phyloP scores from a whole-genome alignment of 768 basidiomycete genomes.

The Amylocystis lapponica region DNA sequence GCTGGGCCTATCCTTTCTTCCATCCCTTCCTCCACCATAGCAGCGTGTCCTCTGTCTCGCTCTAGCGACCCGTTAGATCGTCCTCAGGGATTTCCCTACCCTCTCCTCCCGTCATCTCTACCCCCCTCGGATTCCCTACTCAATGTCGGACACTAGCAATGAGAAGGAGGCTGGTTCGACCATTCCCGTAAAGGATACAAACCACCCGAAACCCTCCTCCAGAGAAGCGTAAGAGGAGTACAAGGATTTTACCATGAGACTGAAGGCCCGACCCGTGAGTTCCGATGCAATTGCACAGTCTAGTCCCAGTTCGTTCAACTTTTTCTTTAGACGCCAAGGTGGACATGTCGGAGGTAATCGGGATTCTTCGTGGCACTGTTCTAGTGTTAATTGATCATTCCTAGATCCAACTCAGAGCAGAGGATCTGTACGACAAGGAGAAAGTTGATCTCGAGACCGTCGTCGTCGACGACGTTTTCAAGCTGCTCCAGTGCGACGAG shows the following conservation, averaged over 20 bases:
- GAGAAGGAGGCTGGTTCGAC: conserved; percentile 64
- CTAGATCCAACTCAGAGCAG: conserved; percentile 83
- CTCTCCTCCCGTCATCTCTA: conserved; percentile 7
- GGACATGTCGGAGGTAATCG: conserved; percentile 70
- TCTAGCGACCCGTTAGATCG: conserved; percentile 6
- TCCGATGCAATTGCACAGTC: no score
- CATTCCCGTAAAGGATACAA: conserved; percentile 34
- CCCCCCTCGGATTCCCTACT: conserved; percentile 13
- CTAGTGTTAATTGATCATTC: neutral
- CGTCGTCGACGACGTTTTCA: conserved; percentile 95
- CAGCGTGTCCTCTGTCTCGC: conserved; percentile 2
- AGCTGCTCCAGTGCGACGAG: conserved; percentile 86
- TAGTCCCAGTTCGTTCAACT: neutral
- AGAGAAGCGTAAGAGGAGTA: conserved; percentile 71
- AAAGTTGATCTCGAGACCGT: conserved; percentile 99
- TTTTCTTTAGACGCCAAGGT: conserved; percentile 65
- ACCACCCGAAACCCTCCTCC: conserved; percentile 25
- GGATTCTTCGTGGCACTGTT: neutral
- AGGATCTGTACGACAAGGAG: conserved; percentile 96
- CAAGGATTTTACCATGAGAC: conserved; percentile 74
- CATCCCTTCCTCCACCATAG: conserved; percentile 4
- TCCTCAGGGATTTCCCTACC: conserved; percentile 10
- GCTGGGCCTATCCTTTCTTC: conserved; percentile 2
- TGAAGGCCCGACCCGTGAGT: conserved; percentile 65
- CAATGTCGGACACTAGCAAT: conserved; percentile 37